phyloP scores from a whole-genome alignment of 1,284 basidiomycete genomes.

The Ustilago xerochloae region DNA sequence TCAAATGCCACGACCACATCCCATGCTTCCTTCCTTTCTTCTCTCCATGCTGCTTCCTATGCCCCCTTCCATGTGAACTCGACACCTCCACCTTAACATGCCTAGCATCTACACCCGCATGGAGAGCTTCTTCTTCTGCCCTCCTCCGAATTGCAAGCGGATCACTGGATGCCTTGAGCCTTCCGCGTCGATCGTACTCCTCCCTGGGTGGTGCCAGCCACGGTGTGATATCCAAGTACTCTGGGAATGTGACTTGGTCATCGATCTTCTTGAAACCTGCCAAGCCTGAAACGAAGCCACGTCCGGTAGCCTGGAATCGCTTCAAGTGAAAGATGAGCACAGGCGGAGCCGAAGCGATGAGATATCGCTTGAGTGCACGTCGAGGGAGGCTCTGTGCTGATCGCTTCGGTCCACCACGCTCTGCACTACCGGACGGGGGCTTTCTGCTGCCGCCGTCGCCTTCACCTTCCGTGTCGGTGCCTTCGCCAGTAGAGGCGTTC shows the following conservation, averaged over 20 bases:
- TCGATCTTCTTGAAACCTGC: slow-evolving; percentile 80
- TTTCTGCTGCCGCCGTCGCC: slow-evolving; percentile 2
- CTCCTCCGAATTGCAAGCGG: slow-evolving; percentile 55
- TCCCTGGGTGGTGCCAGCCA: slow-evolving; percentile 85
- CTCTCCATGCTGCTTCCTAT: slow-evolving; percentile 4
- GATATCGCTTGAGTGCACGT: slow-evolving; percentile 90
- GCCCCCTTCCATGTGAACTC: slow-evolving; percentile 6
- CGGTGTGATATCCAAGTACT: slow-evolving; percentile 82
- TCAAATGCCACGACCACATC: slow-evolving; percentile 48
- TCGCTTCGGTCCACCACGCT: slow-evolving; percentile 31
- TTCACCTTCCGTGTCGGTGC: slow-evolving; percentile 38
- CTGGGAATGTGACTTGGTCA: slow-evolving; percentile 87
- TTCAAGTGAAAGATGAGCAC: slow-evolving; percentile 92
- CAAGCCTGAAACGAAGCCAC: slow-evolving; percentile 44
- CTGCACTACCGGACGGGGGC: background rate
- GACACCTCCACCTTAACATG: slow-evolving; percentile 40
- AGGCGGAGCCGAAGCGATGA: slow-evolving; percentile 85
- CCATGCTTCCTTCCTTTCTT: slow-evolving; percentile 32
- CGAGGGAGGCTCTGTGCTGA: slow-evolving; percentile 74
- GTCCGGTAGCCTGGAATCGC: slow-evolving; percentile 78
- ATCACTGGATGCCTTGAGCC: slow-evolving; percentile 68
- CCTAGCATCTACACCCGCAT: slow-evolving; percentile 69
- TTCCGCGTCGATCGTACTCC: slow-evolving; percentile 72
- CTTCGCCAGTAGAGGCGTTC: slow-evolving; percentile 34
- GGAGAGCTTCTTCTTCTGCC: slow-evolving; percentile 61